Evolutionary conservation across 148 eudicot genomes (phyloP), one percentile per base, ranked within the genome.

Genomic region (Hydrangea macrophylla): DNA sequence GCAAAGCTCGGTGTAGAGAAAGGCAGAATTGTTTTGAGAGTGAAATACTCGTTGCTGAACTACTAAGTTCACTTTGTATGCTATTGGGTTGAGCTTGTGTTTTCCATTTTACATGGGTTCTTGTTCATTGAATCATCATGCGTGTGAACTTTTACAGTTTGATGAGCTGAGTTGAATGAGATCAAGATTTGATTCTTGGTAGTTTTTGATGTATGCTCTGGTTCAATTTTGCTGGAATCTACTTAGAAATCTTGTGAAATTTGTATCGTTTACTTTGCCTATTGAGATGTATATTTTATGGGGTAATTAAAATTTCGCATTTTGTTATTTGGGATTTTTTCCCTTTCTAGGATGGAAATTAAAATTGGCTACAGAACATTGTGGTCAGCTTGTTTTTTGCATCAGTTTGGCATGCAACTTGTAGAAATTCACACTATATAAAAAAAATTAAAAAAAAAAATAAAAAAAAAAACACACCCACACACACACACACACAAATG

Each of bases 1-100:
- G 97, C 90, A 62, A 92, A 92, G 65, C 88, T 92, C 23, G 96
- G 96, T 13, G 90, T 92, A 23, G 92, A 92, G 75, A 92, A 88
- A 66, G 98, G 92, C 73, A 92, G 78, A 76, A 88, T 92, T 55
- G 87, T 83, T 2, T 67, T 92, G 82, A 85, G 96, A 78, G 76
- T 92, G 68, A 92, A 92, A 73, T 90, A 90, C 67, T 92, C 98
- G 17, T 76, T 92, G 84, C 84, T 92, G 22, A 92, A 90, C 70
- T 92, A 90, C 76, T 89, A 78, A 84, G 70, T 56, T 20, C 10
- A 35, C 50, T 55, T n/a, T 48, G 32, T 17, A n/a, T 37, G 51
- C 30, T 18, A 1, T 63, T 20, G 44, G 39, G 62, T 48, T 24
- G 35, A n/a, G 64, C 50, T 67, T 71, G 65, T 68, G 28, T 53